A percentile compares a stretch with the other conserved stretches of the same genome.
Evolutionary conservation across 345 rosid species (phyloP).

Genomic region (Brassica carinata): DNA sequence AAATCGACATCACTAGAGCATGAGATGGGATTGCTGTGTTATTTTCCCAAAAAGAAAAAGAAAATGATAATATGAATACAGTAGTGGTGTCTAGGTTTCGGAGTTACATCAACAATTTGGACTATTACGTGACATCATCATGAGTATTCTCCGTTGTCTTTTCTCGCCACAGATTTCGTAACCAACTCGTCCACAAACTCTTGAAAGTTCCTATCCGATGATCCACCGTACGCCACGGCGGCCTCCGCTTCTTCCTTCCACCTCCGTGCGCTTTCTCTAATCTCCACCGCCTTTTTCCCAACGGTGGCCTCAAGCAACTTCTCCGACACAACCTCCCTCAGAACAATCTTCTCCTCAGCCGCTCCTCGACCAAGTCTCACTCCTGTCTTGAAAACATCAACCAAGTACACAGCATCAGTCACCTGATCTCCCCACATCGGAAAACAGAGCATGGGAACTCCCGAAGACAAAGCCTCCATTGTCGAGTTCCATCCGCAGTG

Average conservation of each 20-base stretch:
- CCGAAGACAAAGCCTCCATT: conserved; percentile 67
- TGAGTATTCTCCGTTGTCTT: not conserved
- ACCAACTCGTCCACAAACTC: conserved; percentile 55
- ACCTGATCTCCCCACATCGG: conserved; percentile 91
- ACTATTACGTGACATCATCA: not conserved
- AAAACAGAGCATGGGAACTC: conserved; percentile 67
- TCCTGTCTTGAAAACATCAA: conserved; percentile 64
- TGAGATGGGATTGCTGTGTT: not conserved
- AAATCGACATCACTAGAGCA: not conserved
- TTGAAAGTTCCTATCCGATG: conserved; percentile 56
- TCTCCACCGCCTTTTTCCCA: conserved; percentile 57
- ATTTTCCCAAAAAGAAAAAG: not conserved
- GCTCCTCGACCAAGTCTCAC: conserved; percentile 67
- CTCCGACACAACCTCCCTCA: conserved; percentile 57
- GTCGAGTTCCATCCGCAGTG: conserved; percentile 52
- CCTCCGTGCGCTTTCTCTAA: conserved; percentile 49
- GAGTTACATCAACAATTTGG: conserved; percentile 1
- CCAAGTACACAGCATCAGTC: conserved; percentile 63
- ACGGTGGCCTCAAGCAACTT: conserved; percentile 52
- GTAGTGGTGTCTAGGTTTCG: conserved; percentile 12
- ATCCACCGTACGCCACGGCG: conserved; percentile 65
- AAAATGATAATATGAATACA: not conserved
- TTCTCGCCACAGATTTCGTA: not conserved
- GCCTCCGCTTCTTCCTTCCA: conserved; percentile 67
- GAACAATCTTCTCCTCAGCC: conserved; percentile 49